These are phyloP conservation scores for Aphanomyces astaci DNA, from an alignment of 352 stramenopile genomes.

Conservation along the genomic window DNA sequence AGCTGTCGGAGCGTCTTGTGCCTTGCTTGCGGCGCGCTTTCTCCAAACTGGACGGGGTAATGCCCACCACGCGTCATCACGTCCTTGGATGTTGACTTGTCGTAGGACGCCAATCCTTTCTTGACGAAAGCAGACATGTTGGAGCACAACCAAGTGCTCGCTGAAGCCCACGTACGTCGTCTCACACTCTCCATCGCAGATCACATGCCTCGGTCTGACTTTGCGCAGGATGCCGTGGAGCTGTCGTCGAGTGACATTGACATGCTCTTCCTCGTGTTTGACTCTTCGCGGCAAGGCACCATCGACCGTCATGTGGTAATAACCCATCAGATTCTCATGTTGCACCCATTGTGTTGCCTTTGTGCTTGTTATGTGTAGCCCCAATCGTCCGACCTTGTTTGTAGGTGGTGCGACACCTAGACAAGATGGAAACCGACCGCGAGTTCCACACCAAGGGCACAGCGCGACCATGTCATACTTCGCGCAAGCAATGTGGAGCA, in stretches of 20 bases:
- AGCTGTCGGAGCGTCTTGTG: conserved; percentile 2
- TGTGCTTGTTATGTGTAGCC: not conserved
- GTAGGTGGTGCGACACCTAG: not conserved
- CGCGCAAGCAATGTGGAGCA: not conserved
- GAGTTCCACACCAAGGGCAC: not conserved
- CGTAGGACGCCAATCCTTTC: not conserved
- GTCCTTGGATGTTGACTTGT: too few relatives aligned
- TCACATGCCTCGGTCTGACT: not conserved
- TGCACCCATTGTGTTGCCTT: too few relatives aligned
- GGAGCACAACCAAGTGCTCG: not conserved
- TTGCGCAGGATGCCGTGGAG: not conserved
- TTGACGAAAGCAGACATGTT: not conserved
- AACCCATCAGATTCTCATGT: too few relatives aligned
- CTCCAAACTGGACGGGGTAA: not conserved
- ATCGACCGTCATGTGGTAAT: not conserved
- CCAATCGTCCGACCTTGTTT: not conserved
- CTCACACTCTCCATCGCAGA: not conserved
- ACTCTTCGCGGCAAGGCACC: not conserved
- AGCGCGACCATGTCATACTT: not conserved
- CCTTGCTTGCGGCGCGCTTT: not conserved
- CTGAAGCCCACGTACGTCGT: not conserved
- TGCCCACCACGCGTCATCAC: not conserved
- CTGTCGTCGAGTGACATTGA: not conserved
- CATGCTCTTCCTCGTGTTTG: not conserved
- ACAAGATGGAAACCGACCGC: not conserved